Evolutionary conservation across 176 grass and related monocot species (phyloP).

Genomic region (Urochloa ruziziensis): DNA sequence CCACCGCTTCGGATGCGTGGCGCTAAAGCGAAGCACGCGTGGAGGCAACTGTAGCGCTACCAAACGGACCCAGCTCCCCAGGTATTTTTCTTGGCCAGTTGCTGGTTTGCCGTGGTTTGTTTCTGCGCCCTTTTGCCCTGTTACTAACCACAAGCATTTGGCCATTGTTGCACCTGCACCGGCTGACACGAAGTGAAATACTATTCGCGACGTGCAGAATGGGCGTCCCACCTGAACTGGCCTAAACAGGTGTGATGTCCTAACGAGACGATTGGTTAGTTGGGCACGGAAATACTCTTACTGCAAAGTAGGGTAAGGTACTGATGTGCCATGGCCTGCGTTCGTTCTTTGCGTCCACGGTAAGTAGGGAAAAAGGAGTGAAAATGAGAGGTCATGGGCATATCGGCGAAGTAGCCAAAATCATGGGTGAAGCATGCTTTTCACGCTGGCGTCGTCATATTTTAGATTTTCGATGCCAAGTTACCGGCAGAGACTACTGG

Average conservation of each 20-base stretch:
- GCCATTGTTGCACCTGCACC: neutral
- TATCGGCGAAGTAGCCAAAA: neutral
- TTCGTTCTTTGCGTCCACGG: conserved; percentile 33
- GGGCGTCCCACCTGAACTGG: neutral
- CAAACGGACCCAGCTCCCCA: neutral
- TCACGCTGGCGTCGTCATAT: neutral
- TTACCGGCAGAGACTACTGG: neutral
- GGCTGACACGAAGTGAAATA: neutral
- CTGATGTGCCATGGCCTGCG: neutral
- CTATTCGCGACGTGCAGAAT: neutral
- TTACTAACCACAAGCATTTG: neutral
- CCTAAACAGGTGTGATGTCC: neutral
- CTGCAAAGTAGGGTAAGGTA: neutral
- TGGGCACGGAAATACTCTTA: neutral
- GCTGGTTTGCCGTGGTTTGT: neutral
- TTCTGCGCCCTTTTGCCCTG: neutral
- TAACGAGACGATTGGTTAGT: neutral
- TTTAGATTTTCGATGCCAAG: neutral
- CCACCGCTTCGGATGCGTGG: conserved; percentile 41
- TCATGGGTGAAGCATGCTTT: neutral
- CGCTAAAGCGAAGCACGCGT: conserved; percentile 37
- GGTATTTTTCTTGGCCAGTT: neutral
- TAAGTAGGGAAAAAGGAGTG: neutral
- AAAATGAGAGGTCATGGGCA: neutral
- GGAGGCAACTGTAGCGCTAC: conserved; percentile 24